phyloP scores from a whole-genome alignment of 2,329 filamentous ascomycete species.

The Colletotrichum zoysiae region DNA sequence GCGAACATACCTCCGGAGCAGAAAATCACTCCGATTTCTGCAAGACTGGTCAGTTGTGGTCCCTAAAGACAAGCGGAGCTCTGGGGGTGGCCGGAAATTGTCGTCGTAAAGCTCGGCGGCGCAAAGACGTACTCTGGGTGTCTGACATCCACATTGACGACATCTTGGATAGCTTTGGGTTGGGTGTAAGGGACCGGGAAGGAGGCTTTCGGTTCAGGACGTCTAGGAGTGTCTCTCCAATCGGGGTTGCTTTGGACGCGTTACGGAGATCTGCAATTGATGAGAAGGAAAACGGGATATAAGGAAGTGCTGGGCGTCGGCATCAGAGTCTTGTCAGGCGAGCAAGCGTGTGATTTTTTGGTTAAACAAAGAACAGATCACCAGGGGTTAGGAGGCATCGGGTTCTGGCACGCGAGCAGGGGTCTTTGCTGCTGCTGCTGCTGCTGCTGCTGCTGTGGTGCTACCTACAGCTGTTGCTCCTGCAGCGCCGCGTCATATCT shows the following conservation, averaged over 20 bases:
- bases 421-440: conserved; percentile 24
- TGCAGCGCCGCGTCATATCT: conserved; percentile 26
- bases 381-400: conserved; percentile 36
- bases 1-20: conserved; percentile 90
- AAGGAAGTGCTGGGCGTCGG: not conserved
- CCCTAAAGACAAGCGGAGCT: conserved; percentile 8
- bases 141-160: conserved; percentile 97
- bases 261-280: not conserved
- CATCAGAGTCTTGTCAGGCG: not conserved
- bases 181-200: not conserved
- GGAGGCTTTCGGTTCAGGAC: not conserved
- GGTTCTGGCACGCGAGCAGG: conserved; percentile 33
- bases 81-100: not conserved
- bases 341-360: conserved; percentile 15
- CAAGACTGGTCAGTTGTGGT: conserved; percentile 49
- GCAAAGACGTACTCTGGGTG: conserved; percentile 82
- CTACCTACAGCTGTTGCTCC: conserved; percentile 6
- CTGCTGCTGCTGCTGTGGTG: not conserved
- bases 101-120: conserved; percentile 8
- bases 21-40: conserved; percentile 97
- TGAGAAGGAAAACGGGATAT: not conserved
- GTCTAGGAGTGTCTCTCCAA: not conserved
- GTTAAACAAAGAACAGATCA: conserved; percentile 42
- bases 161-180: conserved; percentile 63
- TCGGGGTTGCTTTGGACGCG: not conserved